Base-by-base conservation (phyloP, 2,329 filamentous ascomycete genomes). In the Plectosphaerella plurivora region DNA sequence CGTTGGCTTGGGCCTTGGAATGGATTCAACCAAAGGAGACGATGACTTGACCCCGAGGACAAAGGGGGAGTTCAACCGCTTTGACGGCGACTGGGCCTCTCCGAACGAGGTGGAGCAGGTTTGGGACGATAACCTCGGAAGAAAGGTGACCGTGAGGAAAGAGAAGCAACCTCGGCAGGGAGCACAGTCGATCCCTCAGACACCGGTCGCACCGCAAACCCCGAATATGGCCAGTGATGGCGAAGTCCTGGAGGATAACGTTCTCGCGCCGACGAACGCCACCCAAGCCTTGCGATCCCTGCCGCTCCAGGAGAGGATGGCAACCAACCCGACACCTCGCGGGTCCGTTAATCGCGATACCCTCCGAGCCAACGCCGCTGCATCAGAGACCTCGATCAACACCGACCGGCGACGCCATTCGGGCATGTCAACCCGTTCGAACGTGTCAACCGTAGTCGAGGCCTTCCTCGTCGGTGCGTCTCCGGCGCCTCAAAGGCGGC, bases 11-110 rank as follows among this genome's bases (percentile, higher is more conserved):
- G 56, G 56, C 7, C 35, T 57, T 14, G 51, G 55, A 15, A 24
- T 56, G 4, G 57, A 56, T 18, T 53, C 55, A 22, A 8, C 11
- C 28, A 45, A 42, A 44, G 61, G 67, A 7, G 69, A 71, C 33
- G 68, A 71, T 10, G 68, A 65, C 57, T 62, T 68, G 49, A 74
- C 72, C 9, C 73, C 73, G 24, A 71, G 60, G 57, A 70, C 68
- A n/a, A 72, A 69, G 57, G 68, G 72, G 54, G 76, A 79, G 47
- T 82, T 82, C 59, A 68, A 72, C 54, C 72, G 72, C 51, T 83
- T 83, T 64, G 83, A 87, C 61, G 82, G 81, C 42, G 77, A 81
- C 63, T 86, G 81, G 81, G 71, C 65, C 49, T 71, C 72, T 33
- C 64, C 66, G 28, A 72, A 65, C 58, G 74, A 81, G 56, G 73